Evolutionary conservation across 176 grass and related monocot species (phyloP).

Genomic region (Typha latifolia): DNA sequence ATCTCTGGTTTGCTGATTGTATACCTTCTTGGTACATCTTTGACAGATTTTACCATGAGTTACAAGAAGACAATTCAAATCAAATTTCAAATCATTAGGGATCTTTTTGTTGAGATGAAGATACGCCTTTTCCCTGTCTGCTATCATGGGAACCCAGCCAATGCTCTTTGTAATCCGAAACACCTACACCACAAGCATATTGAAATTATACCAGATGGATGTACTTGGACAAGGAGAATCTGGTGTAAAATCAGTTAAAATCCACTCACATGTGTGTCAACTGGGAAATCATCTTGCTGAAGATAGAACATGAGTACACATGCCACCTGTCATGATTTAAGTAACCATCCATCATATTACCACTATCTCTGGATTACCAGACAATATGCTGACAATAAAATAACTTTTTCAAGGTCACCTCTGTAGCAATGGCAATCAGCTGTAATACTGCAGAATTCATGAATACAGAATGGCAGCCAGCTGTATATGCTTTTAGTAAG

Average conservation of each 20-base stretch:
- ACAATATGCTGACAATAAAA: background rate
- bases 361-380: background rate
- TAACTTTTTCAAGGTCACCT: background rate
- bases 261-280: slow-evolving; percentile 70
- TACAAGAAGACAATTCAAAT: slow-evolving; percentile 87
- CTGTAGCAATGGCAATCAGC: no score
- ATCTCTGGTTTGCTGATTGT: slow-evolving; percentile 19
- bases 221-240: background rate
- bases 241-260: slow-evolving; percentile 9
- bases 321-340: slow-evolving; percentile 43
- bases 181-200: slow-evolving; percentile 46
- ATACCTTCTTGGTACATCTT: slow-evolving; percentile 43
- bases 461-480: no score
- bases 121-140: slow-evolving; percentile 66
- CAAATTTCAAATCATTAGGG: slow-evolving; percentile 76
- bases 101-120: slow-evolving; percentile 74
- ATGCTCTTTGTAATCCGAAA: slow-evolving; percentile 71
- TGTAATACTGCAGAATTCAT: no score
- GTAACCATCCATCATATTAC: background rate
- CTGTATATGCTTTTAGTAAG: no score
- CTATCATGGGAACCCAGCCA: slow-evolving; percentile 59
- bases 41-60: slow-evolving; percentile 89
- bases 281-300: slow-evolving; percentile 84
- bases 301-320: slow-evolving; percentile 94
- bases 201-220: slow-evolving; percentile 2